phyloP scores from a whole-genome alignment of 179 eudicot genomes.

The Carnegiea gigantea region DNA sequence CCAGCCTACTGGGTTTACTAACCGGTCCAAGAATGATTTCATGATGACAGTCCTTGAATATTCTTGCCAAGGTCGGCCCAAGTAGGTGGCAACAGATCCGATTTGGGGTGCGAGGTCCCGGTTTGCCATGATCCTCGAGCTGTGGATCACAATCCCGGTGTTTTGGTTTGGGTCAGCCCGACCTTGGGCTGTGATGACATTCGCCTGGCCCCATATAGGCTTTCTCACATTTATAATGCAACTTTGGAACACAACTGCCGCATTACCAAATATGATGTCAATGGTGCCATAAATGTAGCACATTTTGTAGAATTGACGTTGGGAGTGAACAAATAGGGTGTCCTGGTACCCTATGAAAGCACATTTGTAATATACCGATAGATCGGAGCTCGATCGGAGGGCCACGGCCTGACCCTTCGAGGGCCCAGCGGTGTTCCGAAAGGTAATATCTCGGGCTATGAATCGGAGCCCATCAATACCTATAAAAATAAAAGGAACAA shows the following conservation, averaged over 20 bases:
- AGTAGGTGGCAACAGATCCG: not conserved
- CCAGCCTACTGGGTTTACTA: slow-evolving; percentile 50
- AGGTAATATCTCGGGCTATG: slow-evolving; percentile 23
- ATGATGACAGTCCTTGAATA: slow-evolving; percentile 48
- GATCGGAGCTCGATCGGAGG: slow-evolving; percentile 23
- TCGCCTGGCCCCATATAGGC: slow-evolving; percentile 17
- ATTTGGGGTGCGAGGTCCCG: slow-evolving; percentile 18
- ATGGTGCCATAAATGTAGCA: slow-evolving; percentile 27
- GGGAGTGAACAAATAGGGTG: slow-evolving; percentile 28
- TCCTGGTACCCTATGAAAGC: slow-evolving; percentile 30
- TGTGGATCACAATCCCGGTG: slow-evolving; percentile 29
- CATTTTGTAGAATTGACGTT: slow-evolving; percentile 28
- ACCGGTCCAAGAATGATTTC: slow-evolving; percentile 33
- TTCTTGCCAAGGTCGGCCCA: slow-evolving; percentile 40
- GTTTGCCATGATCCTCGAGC: slow-evolving; percentile 11
- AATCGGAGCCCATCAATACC: slow-evolving; percentile 27
- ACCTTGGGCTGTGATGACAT: slow-evolving; percentile 32
- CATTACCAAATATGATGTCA: slow-evolving; percentile 31
- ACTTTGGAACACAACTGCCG: slow-evolving; percentile 30
- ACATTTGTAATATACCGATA: slow-evolving; percentile 26
- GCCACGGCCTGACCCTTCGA: slow-evolving; percentile 30
- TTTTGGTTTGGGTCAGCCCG: slow-evolving; percentile 29
- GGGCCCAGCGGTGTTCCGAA: slow-evolving; percentile 31
- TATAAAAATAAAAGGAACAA: not conserved
- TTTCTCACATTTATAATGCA: slow-evolving; percentile 18